These are phyloP conservation scores for Protomyces pachydermus DNA, from an alignment of 1,139 yeast genomes.

Conservation along the genomic window DNA sequence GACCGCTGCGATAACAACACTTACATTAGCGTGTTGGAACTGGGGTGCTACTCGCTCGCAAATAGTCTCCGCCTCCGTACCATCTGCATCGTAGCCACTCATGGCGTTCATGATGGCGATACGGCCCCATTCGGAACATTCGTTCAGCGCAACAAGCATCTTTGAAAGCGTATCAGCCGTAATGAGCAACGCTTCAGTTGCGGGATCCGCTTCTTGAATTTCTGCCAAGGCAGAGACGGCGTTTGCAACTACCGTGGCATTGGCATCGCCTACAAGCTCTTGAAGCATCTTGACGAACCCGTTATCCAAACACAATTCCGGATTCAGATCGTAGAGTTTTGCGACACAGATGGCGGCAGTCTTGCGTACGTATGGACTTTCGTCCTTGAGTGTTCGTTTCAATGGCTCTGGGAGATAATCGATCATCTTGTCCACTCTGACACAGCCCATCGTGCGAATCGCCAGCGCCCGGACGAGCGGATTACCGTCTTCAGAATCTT, in stretches of 20 bases:
- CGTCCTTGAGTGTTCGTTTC: slow-evolving; percentile 75
- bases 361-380: slow-evolving; percentile 93
- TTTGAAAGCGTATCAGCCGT: slow-evolving; percentile 52
- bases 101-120: slow-evolving; percentile 80
- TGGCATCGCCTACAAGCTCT: slow-evolving; percentile 72
- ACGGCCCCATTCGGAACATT: slow-evolving; percentile 99
- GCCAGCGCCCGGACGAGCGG: slow-evolving; percentile 95
- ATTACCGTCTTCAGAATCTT: slow-evolving; percentile 92
- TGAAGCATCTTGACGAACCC: slow-evolving; percentile 73
- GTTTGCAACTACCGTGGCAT: slow-evolving; percentile 94
- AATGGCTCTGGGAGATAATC: slow-evolving; percentile 92
- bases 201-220: slow-evolving; percentile 65
- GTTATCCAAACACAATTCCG: slow-evolving; percentile 74
- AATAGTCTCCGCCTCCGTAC: slow-evolving; percentile 73
- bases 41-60: slow-evolving; percentile 91
- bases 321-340: slow-evolving; percentile 81
- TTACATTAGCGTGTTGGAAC: slow-evolving; percentile 94
- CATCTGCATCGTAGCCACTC: slow-evolving; percentile 58
- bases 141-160: slow-evolving; percentile 78
- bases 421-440: slow-evolving; percentile 88
- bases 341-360: slow-evolving; percentile 98
- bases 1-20: slow-evolving; percentile 83
- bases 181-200: slow-evolving; percentile 46
- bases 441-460: slow-evolving; percentile 97
- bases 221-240: slow-evolving; percentile 83